Evolutionary conservation across 2,329 filamentous ascomycete species (phyloP).

Genomic region (Trichoderma atrobrunneum): DNA sequence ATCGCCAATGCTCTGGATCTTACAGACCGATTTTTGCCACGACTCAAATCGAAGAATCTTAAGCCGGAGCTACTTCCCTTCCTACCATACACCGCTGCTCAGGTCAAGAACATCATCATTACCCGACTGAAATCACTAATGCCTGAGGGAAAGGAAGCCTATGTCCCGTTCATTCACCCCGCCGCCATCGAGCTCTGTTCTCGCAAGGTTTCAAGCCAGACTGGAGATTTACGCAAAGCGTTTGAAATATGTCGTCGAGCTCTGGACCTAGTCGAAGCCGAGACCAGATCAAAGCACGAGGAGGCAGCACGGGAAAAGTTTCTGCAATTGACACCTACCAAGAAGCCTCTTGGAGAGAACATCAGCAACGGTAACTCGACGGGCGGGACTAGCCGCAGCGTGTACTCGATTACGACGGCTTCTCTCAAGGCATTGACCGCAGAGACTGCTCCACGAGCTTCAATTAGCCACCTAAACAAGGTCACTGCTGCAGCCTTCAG

Average conservation of each 20-base stretch:
- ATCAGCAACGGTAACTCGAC: conserved; percentile 66
- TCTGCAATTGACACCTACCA: conserved; percentile 64
- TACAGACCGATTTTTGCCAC: conserved; percentile 90
- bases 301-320: conserved; percentile 57
- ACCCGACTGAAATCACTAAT: conserved; percentile 75
- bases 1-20: conserved; percentile 96
- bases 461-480: conserved; percentile 86
- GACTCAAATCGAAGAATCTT: conserved; percentile 87
- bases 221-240: conserved; percentile 88
- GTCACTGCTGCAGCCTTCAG: conserved; percentile 87
- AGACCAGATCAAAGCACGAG: conserved; percentile 72
- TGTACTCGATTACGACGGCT: conserved; percentile 47
- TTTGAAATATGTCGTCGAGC: conserved; percentile 91
- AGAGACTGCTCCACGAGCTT: conserved; percentile 81
- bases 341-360: conserved; percentile 77
- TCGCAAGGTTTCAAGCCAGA: conserved; percentile 91
- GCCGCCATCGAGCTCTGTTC: conserved; percentile 91
- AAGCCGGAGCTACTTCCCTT: conserved; percentile 89
- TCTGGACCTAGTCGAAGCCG: conserved; percentile 82
- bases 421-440: conserved; percentile 64
- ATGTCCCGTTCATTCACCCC: conserved; percentile 86
- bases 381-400: conserved; percentile 38
- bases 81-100: conserved; percentile 81
- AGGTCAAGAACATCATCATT: conserved; percentile 85
- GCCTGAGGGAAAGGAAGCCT: conserved; percentile 55